Evolutionary conservation across 208 protist genomes (phyloP), one percentile per base, ranked within the genome.

Genomic region (Trichomonas tenax): DNA sequence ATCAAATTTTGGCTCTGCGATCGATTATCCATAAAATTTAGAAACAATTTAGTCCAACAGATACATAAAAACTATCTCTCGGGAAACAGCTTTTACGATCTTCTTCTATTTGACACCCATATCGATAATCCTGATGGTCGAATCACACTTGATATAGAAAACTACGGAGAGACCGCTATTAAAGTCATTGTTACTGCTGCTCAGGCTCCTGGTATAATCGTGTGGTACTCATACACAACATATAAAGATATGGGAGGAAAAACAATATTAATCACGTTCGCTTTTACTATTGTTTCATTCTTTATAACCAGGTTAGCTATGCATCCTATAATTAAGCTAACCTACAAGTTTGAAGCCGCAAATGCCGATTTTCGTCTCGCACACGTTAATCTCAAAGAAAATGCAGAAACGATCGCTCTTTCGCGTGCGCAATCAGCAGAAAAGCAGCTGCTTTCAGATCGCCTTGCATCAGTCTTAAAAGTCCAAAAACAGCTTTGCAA

Each of bases 121-220:
- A 89, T 89, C 82, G 82, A 89, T 46, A 89, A 89, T 21, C 82
- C 82, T 44, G 82, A 89, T 89, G 34, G n/a, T 48, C 23, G 82
- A 17, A 89, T 89, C 41, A 15, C 82, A 44, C 0, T 48, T 15
- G 82, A 89, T 46, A n/a, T 44, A 10, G 23, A 89, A 44, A n/a
- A 46, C 36, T 89, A 46, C 17, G 40, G n/a, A 9, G 40, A 44
- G 4, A 89, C 23, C 14, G 36, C 36, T 8, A 46, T 89, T 31
- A 44, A 89, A 89, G 31, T 89, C 41, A 46, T 89, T 89, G 34
- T n/a, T 89, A 31, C 14, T 46, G 17, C 17, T 89, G 40, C 36
- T n/a, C 34, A 89, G 41, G 21, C 40, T n/a, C 82, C 82, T 31
- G 8, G 3, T 48, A 46, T n/a, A 14, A 89, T 89, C 6, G 8